These are phyloP conservation scores for Sporothrix mexicana DNA, from an alignment of 2,329 filamentous ascomycete species.

Conservation along the genomic window DNA sequence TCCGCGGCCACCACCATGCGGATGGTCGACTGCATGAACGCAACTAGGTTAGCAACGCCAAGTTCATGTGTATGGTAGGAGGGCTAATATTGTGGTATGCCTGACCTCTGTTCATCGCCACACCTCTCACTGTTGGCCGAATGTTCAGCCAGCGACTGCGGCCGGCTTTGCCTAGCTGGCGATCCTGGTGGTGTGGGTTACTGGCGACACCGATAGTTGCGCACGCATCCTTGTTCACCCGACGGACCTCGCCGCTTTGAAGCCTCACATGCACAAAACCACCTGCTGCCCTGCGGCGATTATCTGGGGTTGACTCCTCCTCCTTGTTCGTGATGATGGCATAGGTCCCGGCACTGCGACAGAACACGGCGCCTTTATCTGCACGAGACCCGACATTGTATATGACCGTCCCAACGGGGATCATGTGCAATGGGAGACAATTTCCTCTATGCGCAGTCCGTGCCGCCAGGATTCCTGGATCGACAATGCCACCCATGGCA, in stretches of 20 bases:
- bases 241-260: slow-evolving; percentile 90
- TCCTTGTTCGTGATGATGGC: slow-evolving; percentile 89
- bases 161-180: slow-evolving; percentile 92
- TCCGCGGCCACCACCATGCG: slow-evolving; percentile 97
- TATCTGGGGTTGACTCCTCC: slow-evolving; percentile 62
- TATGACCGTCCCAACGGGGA: slow-evolving; percentile 90
- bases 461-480: slow-evolving; percentile 93
- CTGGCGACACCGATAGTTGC: slow-evolving; percentile 94
- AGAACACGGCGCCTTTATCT: slow-evolving; percentile 83
- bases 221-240: slow-evolving; percentile 88
- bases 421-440: slow-evolving; percentile 93
- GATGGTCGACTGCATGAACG: slow-evolving; percentile 77
- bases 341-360: slow-evolving; percentile 91
- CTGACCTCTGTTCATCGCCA: slow-evolving; percentile 96
- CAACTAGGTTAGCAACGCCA: neutral
- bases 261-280: slow-evolving; percentile 83
- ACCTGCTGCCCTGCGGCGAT: slow-evolving; percentile 66
- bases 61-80: neutral
- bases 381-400: slow-evolving; percentile 84
- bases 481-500: slow-evolving; percentile 89
- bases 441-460: slow-evolving; percentile 95
- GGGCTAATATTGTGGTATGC: slow-evolving; percentile 32
- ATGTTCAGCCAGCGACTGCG: slow-evolving; percentile 93
- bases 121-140: slow-evolving; percentile 91
- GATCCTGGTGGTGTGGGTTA: slow-evolving; percentile 89